Percentiles rank a stretch among this genome's conserved stretches.
Conservation (phyloP, 768 basidiomycete genomes). For the Tricholomella constricta region DNA sequence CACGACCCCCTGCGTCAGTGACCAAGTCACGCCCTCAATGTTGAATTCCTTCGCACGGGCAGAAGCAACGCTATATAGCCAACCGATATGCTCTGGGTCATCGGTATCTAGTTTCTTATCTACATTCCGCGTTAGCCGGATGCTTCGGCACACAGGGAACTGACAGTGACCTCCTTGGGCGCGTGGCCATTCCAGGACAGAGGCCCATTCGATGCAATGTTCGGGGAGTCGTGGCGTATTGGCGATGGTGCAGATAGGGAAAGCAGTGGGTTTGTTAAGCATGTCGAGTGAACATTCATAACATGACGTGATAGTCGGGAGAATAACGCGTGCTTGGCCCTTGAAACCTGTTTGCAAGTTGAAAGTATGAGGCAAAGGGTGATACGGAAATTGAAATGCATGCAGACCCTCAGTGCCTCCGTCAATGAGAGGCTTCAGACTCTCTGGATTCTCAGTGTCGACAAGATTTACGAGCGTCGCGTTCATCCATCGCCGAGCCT, state of each 20-base stretch:
- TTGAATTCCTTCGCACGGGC: conserved; percentile 91
- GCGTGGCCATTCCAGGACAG: conserved; percentile 97
- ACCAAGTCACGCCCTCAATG: conserved; percentile 98
- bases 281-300: conserved; percentile 99
- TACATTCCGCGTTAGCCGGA: conserved; percentile 26
- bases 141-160: background rate
- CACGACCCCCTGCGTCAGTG: conserved; percentile 95
- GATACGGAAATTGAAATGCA: background rate
- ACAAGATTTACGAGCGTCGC: conserved; percentile 95
- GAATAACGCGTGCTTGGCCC: conserved; percentile 95
- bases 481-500: conserved; percentile 98
- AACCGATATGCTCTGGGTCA: conserved; percentile 94
- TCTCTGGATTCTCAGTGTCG: conserved; percentile 90
- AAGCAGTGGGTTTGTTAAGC: conserved; percentile 95
- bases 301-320: conserved; percentile 93
- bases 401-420: conserved; percentile 93
- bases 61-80: conserved; percentile 83
- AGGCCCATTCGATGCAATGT: conserved; percentile 99
- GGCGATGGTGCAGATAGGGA: conserved; percentile 98
- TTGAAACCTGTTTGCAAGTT: conserved; percentile 77
- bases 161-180: conserved; percentile 72
- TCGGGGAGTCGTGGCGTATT: conserved; percentile 98
- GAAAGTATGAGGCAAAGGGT: conserved; percentile 2
- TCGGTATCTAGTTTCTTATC: conserved; percentile 98
- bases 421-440: conserved; percentile 94